Evolutionary conservation across 768 basidiomycete species (phyloP).

Genomic region (Postia placenta): DNA sequence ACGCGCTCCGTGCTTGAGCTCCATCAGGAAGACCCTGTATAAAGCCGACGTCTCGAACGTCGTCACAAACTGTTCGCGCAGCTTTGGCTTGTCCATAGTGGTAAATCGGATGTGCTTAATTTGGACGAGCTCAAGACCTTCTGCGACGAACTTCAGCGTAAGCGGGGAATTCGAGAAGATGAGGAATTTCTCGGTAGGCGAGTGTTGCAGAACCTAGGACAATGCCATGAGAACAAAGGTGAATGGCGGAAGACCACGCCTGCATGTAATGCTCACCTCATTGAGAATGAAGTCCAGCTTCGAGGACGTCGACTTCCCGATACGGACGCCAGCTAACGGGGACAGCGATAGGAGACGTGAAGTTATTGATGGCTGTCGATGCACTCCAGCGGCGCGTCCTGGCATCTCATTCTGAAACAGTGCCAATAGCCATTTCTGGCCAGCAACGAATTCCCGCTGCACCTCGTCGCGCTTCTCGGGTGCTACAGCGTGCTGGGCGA

Average conservation of each 20-base stretch:
- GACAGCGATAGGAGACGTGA: constrained; percentile 23
- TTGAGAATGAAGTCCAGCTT: constrained; percentile 67
- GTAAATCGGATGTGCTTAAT: constrained; percentile 65
- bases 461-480: constrained; percentile 23
- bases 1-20: constrained; percentile 82
- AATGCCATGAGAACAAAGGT: constrained; percentile 4
- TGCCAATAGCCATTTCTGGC: constrained; percentile 8
- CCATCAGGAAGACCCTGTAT: constrained; percentile 76
- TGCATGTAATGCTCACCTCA: constrained; percentile 30
- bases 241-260: neutral
- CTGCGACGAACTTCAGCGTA: constrained; percentile 63
- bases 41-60: constrained; percentile 80
- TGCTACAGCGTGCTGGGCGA: constrained; percentile 5
- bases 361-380: neutral
- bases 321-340: constrained; percentile 37
- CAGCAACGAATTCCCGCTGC: constrained; percentile 12
- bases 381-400: neutral
- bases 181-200: constrained; percentile 62
- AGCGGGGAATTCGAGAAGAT: constrained; percentile 73
- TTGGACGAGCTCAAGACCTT: constrained; percentile 58
- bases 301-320: constrained; percentile 58
- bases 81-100: constrained; percentile 32
- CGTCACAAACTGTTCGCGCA: constrained; percentile 61
- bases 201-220: constrained; percentile 52
- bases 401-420: constrained; percentile 3